Evolutionary conservation across 75 land plant genomes (phyloP), one percentile per base, ranked within the genome.

Genomic region (Adiantum capillusveneris): DNA sequence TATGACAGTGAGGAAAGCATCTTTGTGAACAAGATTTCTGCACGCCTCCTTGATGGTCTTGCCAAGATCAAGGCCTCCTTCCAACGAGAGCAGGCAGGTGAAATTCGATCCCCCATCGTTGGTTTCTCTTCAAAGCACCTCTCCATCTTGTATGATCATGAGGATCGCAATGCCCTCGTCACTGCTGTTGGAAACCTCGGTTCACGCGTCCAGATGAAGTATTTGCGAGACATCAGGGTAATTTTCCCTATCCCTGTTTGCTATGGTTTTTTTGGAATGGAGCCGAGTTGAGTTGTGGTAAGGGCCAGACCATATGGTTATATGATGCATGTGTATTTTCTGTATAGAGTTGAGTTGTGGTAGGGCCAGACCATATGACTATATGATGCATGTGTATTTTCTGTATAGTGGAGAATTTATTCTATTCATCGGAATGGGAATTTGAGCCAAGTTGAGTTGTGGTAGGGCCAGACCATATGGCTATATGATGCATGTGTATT

Each of bases 21-120:
- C 31, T 70, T 85, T 52, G 63, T 77, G 39, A 80, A 93, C 86
- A 93, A 81, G 68, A 25, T 85, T 37, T 88, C 95, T 0, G 82
- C 86, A 56, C 83, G 81, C 67, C 22, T 93, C 65, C 54, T 88
- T 29, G 83, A 88, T 29, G 67, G 75, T 16, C 74, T 93, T n/a
- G 98, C 90, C 46, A 93, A 93, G 82, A 54, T 93, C 43, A 88
- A 86, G 71, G 70, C 80, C 18, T 72, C 86, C n/a, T 72, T 88
- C 54, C 77, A 74, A 60, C 72, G 82, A 63, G 70, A 77, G 25
- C 20, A 14, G 13, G 48, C 65, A 0, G 90, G 98, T 11, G 73
- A 78, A 29, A 29, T 88, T 44, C 27, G 65, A 22, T 52, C 44
- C 21, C 95, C 95, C 27, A 69, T 76, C 55, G 16, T 93, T 6